Base-by-base conservation (phyloP, 192 early-diverging fungal species). In the Backusella liffmaniae region DNA sequence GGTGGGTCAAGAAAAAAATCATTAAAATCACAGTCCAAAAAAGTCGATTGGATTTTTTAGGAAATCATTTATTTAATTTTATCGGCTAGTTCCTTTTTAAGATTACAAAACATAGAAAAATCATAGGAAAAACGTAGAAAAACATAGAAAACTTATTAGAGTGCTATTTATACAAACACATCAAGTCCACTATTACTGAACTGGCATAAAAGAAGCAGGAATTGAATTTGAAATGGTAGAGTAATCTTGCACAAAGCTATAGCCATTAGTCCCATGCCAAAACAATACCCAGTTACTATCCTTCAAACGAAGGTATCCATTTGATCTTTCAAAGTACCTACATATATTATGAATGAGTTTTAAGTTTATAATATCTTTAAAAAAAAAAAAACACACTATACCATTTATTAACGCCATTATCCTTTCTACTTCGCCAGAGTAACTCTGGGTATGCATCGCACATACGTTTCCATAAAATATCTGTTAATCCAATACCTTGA, bases 351-450 rank as follows among this genome's bases (percentile, higher is more conserved):
- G n/a, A 51, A 35, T 21, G 35, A 15, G 34, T 15, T 36, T 4
- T 6, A 16, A 30, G 4, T 23, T 15, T 59, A 46, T 9, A 66
- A 35, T n/a, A n/a, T 32, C 8, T 12, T 0, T 5, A 8, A 67
- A 39, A 5, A 8, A 67, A 39, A 5, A 5, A 6, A 21, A n/a
- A 49, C 3, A 5, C 16, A n/a, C 36, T 49, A 49, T 81, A 98
- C 97, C 97, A 98, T 78, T 93, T 94, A 78, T 98, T 98, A 5
- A 98, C 96, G 0, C 91, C 92, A 73, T 98, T 98, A 49, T 91
- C 88, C 7, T 84, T 86, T 46, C 96, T 88, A 75, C 91, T 93
- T 74, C 96, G 82, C 97, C 97, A 98, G 46, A 91, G 85, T 39
- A 93, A 67, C 68, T 92, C 88, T 0, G 90, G 88, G 80, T 93